These are phyloP conservation scores for Cubamyces sp. DNA, from an alignment of 768 basidiomycete genomes.

Conservation along the genomic window DNA sequence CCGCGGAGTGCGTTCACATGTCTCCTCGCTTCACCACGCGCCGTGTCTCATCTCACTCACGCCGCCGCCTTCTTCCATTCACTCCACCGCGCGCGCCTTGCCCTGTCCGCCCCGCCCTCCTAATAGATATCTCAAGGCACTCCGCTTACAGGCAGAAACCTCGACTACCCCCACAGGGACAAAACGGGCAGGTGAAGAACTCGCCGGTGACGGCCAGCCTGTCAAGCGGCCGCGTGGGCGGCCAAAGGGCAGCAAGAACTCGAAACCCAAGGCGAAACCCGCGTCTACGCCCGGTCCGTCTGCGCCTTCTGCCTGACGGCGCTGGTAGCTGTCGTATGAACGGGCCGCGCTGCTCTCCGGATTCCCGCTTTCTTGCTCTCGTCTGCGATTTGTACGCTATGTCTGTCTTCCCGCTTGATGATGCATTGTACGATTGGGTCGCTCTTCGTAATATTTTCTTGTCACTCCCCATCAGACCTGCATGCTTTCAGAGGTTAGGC, in stretches of 20 bases:
- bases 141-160: conserved; percentile 35
- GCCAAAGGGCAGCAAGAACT: conserved; percentile 42
- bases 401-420: neutral
- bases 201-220: conserved; percentile 29
- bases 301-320: neutral
- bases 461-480: neutral
- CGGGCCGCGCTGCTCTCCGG: neutral
- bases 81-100: conserved; percentile 5
- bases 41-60: conserved; percentile 1
- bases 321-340: neutral
- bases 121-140: conserved; percentile 37
- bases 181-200: conserved; percentile 35
- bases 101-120: neutral
- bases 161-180: conserved; percentile 11
- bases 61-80: neutral
- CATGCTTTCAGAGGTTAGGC: neutral
- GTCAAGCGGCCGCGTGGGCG: conserved; percentile 40
- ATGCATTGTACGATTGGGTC: conserved; percentile 4
- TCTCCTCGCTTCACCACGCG: neutral
- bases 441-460: neutral
- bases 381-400: conserved; percentile 6
- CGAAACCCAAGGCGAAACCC: conserved; percentile 30
- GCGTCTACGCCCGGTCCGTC: conserved; percentile 16
- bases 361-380: neutral
- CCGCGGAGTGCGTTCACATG: conserved; percentile 48